Base-by-base conservation (phyloP, 495 filamentous ascomycete genomes). In the Oidiodendron maius region DNA sequence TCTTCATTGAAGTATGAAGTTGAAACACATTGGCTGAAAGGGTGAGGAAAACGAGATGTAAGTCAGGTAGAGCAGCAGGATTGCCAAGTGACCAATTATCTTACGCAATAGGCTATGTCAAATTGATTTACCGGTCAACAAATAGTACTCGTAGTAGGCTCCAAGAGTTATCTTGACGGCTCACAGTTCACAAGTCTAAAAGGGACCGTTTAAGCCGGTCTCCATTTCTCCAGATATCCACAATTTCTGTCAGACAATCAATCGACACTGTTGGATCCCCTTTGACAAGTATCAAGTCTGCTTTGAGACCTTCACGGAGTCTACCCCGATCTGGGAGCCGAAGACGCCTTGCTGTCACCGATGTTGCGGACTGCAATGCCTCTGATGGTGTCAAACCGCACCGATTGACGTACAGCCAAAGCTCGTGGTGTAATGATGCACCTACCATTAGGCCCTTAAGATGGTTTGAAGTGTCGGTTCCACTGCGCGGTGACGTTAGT, bases 221-320 rank as follows among this genome's bases (percentile, higher is more conserved):
- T 8, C 28, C 28, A 8, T n/a, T n/a, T n/a, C 28, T 32, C 66
- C 66, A 71, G 2, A 71, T 56, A 16, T 48, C 51, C 2, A 51
- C 42, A 34, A 71, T 60, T 5, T 59, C 51, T 22, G 48, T 25
- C 5, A 64, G 64, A 17, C 61, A 64, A 3, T 51, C 53, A 24
- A 74, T 67, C 50, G 71, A 60, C 36, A 51, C 41, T 20, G 64
- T 35, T 4, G 69, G 68, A 48, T 74, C 54, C n/a, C 57, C 65
- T 28, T 61, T 52, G 23, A 74, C 40, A 16, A 72, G 55, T 6
- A 74, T 23, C 15, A 72, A 34, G 44, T 74, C 71, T 0, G 71
- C 68, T 16, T 61, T 58, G 47, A 54, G 58, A n/a, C 69, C 66
- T 0, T 56, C 46, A 8, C 25, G 48, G 50, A 74, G 65, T 11